These are phyloP conservation scores for Fusarium tupiense DNA, from an alignment of 2,329 filamentous ascomycete species.

Conservation along the genomic window DNA sequence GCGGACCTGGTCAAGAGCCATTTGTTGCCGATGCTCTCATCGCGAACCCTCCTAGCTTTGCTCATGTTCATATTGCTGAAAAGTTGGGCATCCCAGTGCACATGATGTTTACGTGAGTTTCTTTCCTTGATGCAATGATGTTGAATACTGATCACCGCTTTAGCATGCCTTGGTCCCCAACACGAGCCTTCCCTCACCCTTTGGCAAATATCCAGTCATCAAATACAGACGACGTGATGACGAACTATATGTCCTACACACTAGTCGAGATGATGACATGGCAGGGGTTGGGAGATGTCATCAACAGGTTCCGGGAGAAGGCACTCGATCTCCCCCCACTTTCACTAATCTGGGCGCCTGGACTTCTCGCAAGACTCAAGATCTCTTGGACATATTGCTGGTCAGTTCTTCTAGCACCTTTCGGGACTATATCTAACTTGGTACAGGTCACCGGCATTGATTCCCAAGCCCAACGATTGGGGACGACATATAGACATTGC, in stretches of 20 bases:
- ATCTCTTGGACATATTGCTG: constrained; percentile 94
- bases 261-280: constrained; percentile 92
- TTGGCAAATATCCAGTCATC: constrained; percentile 82
- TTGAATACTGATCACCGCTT: constrained; percentile 54
- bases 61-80: constrained; percentile 79
- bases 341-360: constrained; percentile 84
- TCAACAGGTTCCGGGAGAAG: constrained; percentile 85
- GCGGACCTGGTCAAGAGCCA: constrained; percentile 60
- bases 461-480: constrained; percentile 85
- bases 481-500: constrained; percentile 74
- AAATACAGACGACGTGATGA: constrained; percentile 78
- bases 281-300: constrained; percentile 90
- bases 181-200: constrained; percentile 85
- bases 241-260: constrained; percentile 85
- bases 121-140: neutral
- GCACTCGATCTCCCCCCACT: constrained; percentile 80
- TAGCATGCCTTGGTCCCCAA: constrained; percentile 92
- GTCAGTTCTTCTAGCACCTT: constrained; percentile 48
- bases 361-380: constrained; percentile 77
- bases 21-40: constrained; percentile 88
- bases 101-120: constrained; percentile 86
- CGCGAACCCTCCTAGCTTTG: constrained; percentile 81
- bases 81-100: constrained; percentile 79
- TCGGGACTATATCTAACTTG: neutral
- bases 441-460: constrained; percentile 73